Evolutionary conservation across 1,284 basidiomycete species (phyloP).

Genomic region (Rhodotorula glutinis): DNA sequence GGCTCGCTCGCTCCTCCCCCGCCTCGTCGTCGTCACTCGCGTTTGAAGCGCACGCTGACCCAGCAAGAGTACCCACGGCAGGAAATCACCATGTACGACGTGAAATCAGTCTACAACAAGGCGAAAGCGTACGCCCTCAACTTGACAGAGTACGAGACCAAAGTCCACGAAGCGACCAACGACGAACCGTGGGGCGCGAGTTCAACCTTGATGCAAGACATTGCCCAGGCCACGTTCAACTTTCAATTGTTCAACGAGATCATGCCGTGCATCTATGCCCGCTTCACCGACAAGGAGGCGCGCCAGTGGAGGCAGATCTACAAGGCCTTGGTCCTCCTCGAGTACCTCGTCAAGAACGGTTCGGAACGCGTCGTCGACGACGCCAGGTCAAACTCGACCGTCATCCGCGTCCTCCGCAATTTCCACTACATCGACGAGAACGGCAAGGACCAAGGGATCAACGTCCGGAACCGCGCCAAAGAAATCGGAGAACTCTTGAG

Average conservation of each 20-base stretch:
- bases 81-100: slow-evolving; percentile 78
- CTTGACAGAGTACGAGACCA: slow-evolving; percentile 94
- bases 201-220: slow-evolving; percentile 97
- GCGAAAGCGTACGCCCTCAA: slow-evolving; percentile 72
- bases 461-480: slow-evolving; percentile 90
- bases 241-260: slow-evolving; percentile 99
- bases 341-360: slow-evolving; percentile 96
- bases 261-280: slow-evolving; percentile 94
- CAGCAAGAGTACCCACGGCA: too few species aligned
- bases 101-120: slow-evolving; percentile 63
- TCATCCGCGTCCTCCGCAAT: slow-evolving; percentile 94
- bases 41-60: too few species aligned
- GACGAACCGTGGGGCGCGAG: slow-evolving; percentile 99
- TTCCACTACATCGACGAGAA: slow-evolving; percentile 99
- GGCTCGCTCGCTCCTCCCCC: background rate
- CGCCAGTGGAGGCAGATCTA: slow-evolving; percentile 99
- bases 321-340: slow-evolving; percentile 57
- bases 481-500: slow-evolving; percentile 84
- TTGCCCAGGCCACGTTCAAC: slow-evolving; percentile 90
- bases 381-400: slow-evolving; percentile 87
- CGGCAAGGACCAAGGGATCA: slow-evolving; percentile 98
- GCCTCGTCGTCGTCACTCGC: too few species aligned
- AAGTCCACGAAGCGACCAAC: slow-evolving; percentile 95
- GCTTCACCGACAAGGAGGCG: slow-evolving; percentile 80
- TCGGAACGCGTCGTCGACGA: slow-evolving; percentile 98